Evolutionary conservation across 257 asterid species (phyloP).

Genomic region (Fraxinus anomala): DNA sequence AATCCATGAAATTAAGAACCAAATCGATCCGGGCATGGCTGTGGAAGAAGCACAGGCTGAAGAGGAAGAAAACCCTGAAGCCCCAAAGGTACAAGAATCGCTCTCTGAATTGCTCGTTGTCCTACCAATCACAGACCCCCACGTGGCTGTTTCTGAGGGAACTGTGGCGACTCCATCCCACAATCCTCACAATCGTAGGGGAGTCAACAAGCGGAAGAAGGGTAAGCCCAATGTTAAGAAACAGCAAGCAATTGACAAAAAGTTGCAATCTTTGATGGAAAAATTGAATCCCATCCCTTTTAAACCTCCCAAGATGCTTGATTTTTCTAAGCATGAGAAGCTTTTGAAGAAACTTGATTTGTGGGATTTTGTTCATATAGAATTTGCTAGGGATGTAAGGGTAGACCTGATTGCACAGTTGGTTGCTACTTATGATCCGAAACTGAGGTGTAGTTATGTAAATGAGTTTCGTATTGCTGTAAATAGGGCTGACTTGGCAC

Average conservation of each 20-base stretch:
- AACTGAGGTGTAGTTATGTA: slow-evolving; percentile 48
- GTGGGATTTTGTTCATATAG: slow-evolving; percentile 77
- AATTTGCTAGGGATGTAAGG: slow-evolving; percentile 61
- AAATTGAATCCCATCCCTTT: slow-evolving; percentile 75
- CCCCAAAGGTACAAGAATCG: not conserved
- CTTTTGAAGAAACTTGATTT: slow-evolving; percentile 63
- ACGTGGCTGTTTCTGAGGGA: slow-evolving; percentile 26
- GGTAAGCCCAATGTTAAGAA: slow-evolving; percentile 47
- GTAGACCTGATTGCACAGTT: slow-evolving; percentile 69
- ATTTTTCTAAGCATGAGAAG: slow-evolving; percentile 58
- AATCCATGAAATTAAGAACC: slow-evolving; percentile 14
- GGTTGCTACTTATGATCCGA: slow-evolving; percentile 60
- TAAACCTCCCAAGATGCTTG: slow-evolving; percentile 43
- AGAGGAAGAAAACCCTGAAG: slow-evolving; percentile 30
- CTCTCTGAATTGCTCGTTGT: not conserved
- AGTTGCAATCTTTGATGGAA: slow-evolving; percentile 40
- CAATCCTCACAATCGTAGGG: slow-evolving; percentile 25
- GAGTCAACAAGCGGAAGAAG: slow-evolving; percentile 53
- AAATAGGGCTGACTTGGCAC: slow-evolving; percentile 69
- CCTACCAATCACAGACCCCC: slow-evolving; percentile 30
- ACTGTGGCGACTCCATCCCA: slow-evolving; percentile 35
- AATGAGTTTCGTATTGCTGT: slow-evolving; percentile 46
- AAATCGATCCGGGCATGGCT: not conserved
- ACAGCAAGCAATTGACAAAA: slow-evolving; percentile 56
- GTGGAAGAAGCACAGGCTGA: slow-evolving; percentile 11